phyloP scores from a whole-genome alignment of 495 filamentous ascomycete genomes.

The Tetracladium setigerum region DNA sequence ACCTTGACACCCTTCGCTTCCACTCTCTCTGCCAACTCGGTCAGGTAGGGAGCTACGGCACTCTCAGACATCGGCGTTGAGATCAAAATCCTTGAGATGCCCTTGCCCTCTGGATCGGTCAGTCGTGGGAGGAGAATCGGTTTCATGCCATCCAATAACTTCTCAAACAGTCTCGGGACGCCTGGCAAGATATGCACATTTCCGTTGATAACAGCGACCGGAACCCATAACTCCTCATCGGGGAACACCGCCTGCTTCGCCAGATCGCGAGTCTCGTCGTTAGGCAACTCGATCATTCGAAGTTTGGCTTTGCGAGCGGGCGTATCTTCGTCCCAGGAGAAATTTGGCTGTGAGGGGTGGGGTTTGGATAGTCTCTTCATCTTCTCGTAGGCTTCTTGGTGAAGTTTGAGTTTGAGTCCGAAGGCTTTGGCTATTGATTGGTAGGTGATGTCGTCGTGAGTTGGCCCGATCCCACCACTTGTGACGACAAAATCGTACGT shows the following conservation, averaged over 20 bases:
- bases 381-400: slow-evolving; percentile 63
- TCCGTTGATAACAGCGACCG: slow-evolving; percentile 76
- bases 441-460: slow-evolving; percentile 98
- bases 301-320: slow-evolving; percentile 70
- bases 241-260: slow-evolving; percentile 69
- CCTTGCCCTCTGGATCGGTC: slow-evolving; percentile 70
- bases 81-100: slow-evolving; percentile 67
- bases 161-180: slow-evolving; percentile 76
- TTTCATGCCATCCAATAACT: slow-evolving; percentile 68
- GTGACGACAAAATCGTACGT: slow-evolving; percentile 94
- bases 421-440: slow-evolving; percentile 89
- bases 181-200: slow-evolving; percentile 93
- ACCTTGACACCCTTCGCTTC: slow-evolving; percentile 76
- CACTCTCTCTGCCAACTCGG: slow-evolving; percentile 64
- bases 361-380: slow-evolving; percentile 78
- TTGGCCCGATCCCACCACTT: slow-evolving; percentile 90
- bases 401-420: slow-evolving; percentile 61
- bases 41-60: slow-evolving; percentile 72
- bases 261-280: slow-evolving; percentile 51
- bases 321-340: slow-evolving; percentile 79
- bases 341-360: slow-evolving; percentile 62
- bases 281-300: slow-evolving; percentile 83
- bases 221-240: slow-evolving; percentile 82
- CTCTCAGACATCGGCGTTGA: slow-evolving; percentile 85
- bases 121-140: slow-evolving; percentile 59